Evolutionary conservation across 331 rosid genomes (phyloP).

Genomic region (Malus hybrid): DNA sequence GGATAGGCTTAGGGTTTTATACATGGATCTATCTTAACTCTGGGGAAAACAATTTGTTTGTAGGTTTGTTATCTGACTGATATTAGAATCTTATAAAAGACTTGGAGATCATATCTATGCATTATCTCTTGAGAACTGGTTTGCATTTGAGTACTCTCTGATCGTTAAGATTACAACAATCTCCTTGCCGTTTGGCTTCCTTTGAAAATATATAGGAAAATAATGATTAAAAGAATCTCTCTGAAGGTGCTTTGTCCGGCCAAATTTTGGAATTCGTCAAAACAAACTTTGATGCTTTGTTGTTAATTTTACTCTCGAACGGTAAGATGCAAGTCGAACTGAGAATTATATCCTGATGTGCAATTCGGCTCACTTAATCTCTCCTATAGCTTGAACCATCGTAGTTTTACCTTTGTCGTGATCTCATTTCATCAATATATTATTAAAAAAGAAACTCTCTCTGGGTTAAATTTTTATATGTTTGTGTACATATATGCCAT

Average conservation of each 20-base stretch:
- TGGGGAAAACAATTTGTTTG: background rate
- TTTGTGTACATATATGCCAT: background rate
- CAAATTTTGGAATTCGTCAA: background rate
- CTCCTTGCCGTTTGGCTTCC: background rate
- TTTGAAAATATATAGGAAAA: background rate
- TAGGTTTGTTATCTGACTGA: background rate
- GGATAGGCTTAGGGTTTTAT: background rate
- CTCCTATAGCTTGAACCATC: too few relatives aligned
- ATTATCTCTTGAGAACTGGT: background rate
- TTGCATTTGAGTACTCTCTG: background rate
- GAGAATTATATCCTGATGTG: too few relatives aligned
- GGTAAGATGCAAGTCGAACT: too few relatives aligned
- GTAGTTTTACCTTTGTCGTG: too few relatives aligned
- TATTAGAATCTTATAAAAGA: background rate
- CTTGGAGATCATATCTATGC: background rate
- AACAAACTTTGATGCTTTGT: too few relatives aligned
- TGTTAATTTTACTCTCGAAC: too few relatives aligned
- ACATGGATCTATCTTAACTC: background rate
- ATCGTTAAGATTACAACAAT: too few relatives aligned
- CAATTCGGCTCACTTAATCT: too few relatives aligned
- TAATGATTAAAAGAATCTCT: background rate
- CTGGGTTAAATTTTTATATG: background rate
- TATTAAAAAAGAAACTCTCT: background rate
- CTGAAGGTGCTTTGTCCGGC: background rate
- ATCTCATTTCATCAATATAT: too few relatives aligned